These are phyloP conservation scores for Epichloe amarillans DNA, from an alignment of 2,329 filamentous ascomycete species.

Conservation along the genomic window DNA sequence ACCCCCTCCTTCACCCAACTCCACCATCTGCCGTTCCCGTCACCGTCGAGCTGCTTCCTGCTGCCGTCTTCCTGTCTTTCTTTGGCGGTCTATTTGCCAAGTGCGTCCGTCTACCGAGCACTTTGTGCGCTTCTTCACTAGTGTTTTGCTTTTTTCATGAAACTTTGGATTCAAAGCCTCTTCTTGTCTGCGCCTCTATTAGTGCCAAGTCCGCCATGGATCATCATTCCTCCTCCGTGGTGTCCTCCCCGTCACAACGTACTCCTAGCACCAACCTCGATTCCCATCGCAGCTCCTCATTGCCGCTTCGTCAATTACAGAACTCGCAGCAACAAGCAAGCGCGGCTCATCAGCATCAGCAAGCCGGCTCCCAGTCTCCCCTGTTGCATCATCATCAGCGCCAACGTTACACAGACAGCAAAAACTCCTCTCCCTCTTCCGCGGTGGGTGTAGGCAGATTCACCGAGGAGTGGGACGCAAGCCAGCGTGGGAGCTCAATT, in stretches of 20 bases:
- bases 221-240: constrained; percentile 10
- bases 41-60: background rate
- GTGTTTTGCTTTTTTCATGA: constrained; percentile 1
- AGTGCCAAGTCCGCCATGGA: constrained; percentile 20
- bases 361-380: constrained; percentile 5
- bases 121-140: background rate
- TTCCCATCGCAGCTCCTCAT: constrained; percentile 4
- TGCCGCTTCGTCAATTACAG: constrained; percentile 1
- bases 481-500: constrained; percentile 52
- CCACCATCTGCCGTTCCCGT: constrained; percentile 1
- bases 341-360: constrained; percentile 5
- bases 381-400: constrained; percentile 11
- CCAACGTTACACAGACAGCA: constrained; percentile 5
- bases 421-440: background rate
- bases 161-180: background rate
- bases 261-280: constrained; percentile 8
- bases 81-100: background rate
- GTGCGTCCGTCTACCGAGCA: background rate
- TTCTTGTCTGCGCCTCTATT: constrained; percentile 1
- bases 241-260: constrained; percentile 8
- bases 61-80: background rate
- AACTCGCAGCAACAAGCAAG: constrained; percentile 7
- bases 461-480: constrained; percentile 59
- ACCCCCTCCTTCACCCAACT: background rate
- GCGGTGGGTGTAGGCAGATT: constrained; percentile 33